A percentile compares a stretch with the other conserved stretches of the same genome.
Evolutionary conservation across 169 alveolate species (phyloP).

Genomic region (Plasmodium reichenowi): DNA sequence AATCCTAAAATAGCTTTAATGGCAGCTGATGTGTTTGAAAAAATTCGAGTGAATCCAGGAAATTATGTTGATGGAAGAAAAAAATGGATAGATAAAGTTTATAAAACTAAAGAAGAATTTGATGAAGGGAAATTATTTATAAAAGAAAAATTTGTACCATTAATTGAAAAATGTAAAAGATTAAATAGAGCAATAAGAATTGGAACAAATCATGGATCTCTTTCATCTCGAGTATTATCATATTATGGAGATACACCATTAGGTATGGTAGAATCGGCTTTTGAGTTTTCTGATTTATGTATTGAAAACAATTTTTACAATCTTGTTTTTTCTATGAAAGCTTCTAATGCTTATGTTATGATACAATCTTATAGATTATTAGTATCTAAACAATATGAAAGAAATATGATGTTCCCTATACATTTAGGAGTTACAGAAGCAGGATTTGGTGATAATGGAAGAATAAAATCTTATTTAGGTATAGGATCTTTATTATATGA

Average conservation of each 20-base stretch:
- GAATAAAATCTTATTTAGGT: conserved; percentile 88
- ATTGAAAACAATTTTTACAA: conserved; percentile 82
- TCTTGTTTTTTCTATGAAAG: conserved; percentile 87
- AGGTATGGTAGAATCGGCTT: conserved; percentile 91
- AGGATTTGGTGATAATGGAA: conserved; percentile 90
- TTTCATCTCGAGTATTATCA: conserved; percentile 86
- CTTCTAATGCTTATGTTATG: conserved; percentile 88
- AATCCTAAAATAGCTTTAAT: conserved; percentile 88
- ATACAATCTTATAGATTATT: conserved; percentile 87
- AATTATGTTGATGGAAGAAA: conserved; percentile 89
- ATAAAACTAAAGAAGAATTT: conserved; percentile 82
- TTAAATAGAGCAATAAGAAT: conserved; percentile 85
- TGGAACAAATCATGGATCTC: conserved; percentile 90
- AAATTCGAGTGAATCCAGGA: conserved; percentile 90
- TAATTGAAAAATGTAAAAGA: conserved; percentile 85
- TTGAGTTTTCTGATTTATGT: conserved; percentile 88
- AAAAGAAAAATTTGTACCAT: conserved; percentile 82
- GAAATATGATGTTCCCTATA: conserved; percentile 83
- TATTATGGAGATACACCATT: conserved; percentile 89
- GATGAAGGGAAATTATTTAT: conserved; percentile 80
- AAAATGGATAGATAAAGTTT: conserved; percentile 84
- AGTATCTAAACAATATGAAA: conserved; percentile 81
- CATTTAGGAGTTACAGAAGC: conserved; percentile 93
- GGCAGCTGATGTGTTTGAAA: conserved; percentile 89
- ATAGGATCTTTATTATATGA: conserved; percentile 89